Conservation (phyloP, 345 rosid genomes). For the Arabidopsis suecica region DNA sequence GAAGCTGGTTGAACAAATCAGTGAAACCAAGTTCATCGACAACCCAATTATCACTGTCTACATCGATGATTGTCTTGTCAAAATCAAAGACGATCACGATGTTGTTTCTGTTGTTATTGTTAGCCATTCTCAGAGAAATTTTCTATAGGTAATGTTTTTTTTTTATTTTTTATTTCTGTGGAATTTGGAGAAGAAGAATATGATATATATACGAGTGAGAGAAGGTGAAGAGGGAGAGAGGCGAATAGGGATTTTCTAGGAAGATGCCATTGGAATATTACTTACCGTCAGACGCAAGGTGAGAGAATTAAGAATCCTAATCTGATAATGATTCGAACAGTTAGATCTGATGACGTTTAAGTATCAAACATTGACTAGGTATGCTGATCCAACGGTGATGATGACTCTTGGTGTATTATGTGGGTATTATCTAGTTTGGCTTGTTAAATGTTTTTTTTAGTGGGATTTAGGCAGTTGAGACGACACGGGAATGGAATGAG, state of each 20-base stretch:
- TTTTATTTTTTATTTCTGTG: not conserved
- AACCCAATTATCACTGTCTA: conserved; percentile 79
- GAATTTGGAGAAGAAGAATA: conserved; percentile 20
- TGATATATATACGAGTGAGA: conserved; percentile 26
- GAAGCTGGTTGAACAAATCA: conserved; percentile 68
- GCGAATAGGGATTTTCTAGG: not conserved
- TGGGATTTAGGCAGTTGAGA: conserved; percentile 41
- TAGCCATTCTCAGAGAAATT: conserved; percentile 6
- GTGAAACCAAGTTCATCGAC: conserved; percentile 71
- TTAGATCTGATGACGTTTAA: conserved; percentile 27
- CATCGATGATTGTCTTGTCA: conserved; percentile 78
- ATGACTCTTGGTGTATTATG: conserved; percentile 21
- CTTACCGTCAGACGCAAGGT: conserved; percentile 11
- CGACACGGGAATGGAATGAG: conserved; percentile 12
- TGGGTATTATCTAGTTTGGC: conserved; percentile 28
- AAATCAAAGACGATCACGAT: conserved; percentile 67
- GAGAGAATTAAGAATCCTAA: not conserved
- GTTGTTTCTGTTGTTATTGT: conserved; percentile 29
- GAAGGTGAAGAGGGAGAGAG: conserved; percentile 3
- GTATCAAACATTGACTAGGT: conserved; percentile 30
- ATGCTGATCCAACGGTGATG: conserved; percentile 35
- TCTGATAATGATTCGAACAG: conserved; percentile 12
- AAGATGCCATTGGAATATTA: conserved; percentile 50
- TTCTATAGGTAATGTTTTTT: not conserved
- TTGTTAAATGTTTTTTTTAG: conserved; percentile 5